These are phyloP conservation scores for Polygonum aviculare DNA, from an alignment of 148 eudicot genomes.

Conservation along the genomic window DNA sequence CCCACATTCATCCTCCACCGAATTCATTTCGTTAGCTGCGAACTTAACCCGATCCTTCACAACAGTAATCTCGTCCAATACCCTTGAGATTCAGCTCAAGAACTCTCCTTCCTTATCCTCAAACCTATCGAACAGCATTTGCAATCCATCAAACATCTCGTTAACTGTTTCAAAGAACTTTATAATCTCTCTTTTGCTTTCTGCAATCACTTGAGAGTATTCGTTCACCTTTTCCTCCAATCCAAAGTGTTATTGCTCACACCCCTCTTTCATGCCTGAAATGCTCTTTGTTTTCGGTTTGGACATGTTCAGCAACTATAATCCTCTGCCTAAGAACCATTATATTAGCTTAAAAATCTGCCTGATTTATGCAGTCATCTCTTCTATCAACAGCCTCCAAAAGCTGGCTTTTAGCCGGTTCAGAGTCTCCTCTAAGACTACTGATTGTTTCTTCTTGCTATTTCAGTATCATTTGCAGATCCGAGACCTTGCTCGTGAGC, in stretches of 20 bases:
- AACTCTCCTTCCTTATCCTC: constrained; percentile 37
- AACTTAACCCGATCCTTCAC: constrained; percentile 55
- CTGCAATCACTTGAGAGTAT: constrained; percentile 9
- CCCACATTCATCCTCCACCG: constrained; percentile 27
- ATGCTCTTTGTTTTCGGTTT: constrained; percentile 52
- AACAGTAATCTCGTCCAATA: constrained; percentile 51
- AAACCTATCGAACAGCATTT: constrained; percentile 25
- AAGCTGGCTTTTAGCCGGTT: constrained; percentile 20
- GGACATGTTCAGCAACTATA: constrained; percentile 68
- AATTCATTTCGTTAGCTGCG: constrained; percentile 32
- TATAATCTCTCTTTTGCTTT: constrained; percentile 24
- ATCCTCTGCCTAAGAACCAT: constrained; percentile 63
- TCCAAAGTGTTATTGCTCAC: constrained; percentile 37
- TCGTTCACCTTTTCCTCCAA: constrained; percentile 19
- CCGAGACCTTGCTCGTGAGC: constrained; percentile 24
- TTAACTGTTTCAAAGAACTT: constrained; percentile 29
- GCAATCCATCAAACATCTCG: constrained; percentile 28
- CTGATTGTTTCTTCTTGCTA: constrained; percentile 26
- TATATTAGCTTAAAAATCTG: constrained; percentile 52
- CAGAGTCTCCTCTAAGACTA: constrained; percentile 27
- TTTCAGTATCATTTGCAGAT: constrained; percentile 26
- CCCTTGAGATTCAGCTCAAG: constrained; percentile 39
- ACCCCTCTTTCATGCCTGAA: constrained; percentile 29
- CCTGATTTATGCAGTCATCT: constrained; percentile 45
- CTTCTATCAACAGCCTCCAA: constrained; percentile 54